Base-by-base conservation (phyloP, 108 stramenopile genomes). In the Chaetoceros tenuissimus region DNA sequence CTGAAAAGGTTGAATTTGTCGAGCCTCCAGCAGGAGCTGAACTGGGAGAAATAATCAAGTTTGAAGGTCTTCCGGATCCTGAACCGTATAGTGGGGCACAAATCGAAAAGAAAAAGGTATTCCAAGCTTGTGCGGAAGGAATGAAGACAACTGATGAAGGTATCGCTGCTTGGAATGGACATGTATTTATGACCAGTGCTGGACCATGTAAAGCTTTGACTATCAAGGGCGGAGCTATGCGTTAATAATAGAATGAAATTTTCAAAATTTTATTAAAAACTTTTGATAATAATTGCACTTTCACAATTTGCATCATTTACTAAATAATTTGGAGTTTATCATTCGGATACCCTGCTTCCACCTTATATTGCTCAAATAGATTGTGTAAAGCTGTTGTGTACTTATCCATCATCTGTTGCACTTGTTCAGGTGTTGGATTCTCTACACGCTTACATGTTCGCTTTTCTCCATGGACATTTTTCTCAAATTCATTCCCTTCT, bases 71-170 rank as follows among this genome's bases (percentile, higher is more conserved):
- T 53, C 82, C 88, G 1, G 34, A 55, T 0, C 84, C 87, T 2
- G 64, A 85, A 59, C 94, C 97, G 1, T 69, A 68, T 16, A 64
- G 82, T 2, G 82, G 80, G 1, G 63, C 94, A 1, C 94, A 94
- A 59, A 79, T 99, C 20, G 85, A 85, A 48, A 99, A 99, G 94
- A 97, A 98, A 71, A 99, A 99, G 69, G 70, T 96, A n/a, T 95
- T 94, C 60, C 74, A 81, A 51, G 75, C 79, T 25, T 87, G 93
- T 51, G 70, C 85, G 62, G 80, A 79, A 19, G 85, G 88, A 24
- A 84, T 99, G 78, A 78, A 77, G 47, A 94, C 95, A 17, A 90
- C 86, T 50, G 85, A 82, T 45, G 66, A 68, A n/a, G 67, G 77
- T 47, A 57, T 74, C 31, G 92, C 81, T 20, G 73, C 84, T 16